Evolutionary conservation across 164 flowering plant species (phyloP), one percentile per base, ranked within the genome.

Genomic region (grape (Vitis vinifera)): DNA sequence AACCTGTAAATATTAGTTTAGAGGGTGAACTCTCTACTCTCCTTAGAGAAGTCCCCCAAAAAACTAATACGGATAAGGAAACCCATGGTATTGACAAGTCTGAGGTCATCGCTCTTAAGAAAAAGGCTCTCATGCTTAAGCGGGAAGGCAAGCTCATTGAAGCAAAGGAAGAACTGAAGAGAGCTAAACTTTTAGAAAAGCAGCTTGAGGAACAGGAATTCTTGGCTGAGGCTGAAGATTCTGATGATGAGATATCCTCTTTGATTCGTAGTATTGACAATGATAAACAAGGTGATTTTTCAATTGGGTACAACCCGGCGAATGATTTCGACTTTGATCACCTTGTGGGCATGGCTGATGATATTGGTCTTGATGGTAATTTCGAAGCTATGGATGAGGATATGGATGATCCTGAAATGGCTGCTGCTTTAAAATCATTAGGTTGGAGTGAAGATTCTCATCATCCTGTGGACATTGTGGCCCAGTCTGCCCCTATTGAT

Each of bases 101-200:
- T 55, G 76, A 88, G 73, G 95, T 94, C 37, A 57, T 83, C 82
- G 91, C 86, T 68, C 81, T 74, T 60, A 94, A 90, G 82, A 94
- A 77, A 72, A 90, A 80, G 73, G 98, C 98, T 52, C 87, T 95
- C 49, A 67, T 73, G 68, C 71, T 93, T 68, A 95, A 95, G 81
- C 94, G 97, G 51, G 94, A 88, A 80, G 99, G 99, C 55, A 95
- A 87, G 64, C 86, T 91, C 67, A 81, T 81, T n/a, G 99, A 92
- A 82, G 98, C 99, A 57, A 93, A 95, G 83, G 99, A 95, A 76
- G 99, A 95, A 71, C 62, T 95, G 13, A 95, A 90, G 82, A 87
- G 62, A 80, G 97, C 99, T 61, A 95, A 95, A 81, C 49, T 90
- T 76, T 73, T 95, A 59, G 98, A 95, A 74, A 89, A 78, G 78